phyloP scores from a whole-genome alignment of 2,329 filamentous ascomycete genomes.

The Lecanicillium sp. region DNA sequence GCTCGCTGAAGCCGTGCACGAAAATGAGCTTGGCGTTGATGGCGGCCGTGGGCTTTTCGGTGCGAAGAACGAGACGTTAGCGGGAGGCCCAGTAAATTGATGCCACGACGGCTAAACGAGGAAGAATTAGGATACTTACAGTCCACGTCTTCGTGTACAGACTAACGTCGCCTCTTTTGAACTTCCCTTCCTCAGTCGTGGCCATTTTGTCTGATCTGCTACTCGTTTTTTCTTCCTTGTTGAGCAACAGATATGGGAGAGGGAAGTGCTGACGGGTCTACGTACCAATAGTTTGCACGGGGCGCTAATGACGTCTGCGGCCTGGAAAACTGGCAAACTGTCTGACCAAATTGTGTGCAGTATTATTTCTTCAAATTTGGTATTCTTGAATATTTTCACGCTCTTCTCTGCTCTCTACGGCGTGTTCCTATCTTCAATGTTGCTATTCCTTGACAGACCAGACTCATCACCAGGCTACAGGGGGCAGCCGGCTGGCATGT shows the following conservation, averaged over 20 bases:
- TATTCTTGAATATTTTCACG: too few species aligned
- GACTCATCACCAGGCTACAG: background rate
- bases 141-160: conserved; percentile 55
- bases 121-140: conserved; percentile 32
- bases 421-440: too few species aligned
- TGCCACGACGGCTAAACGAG: background rate
- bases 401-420: too few species aligned
- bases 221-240: background rate
- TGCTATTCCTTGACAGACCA: too few species aligned
- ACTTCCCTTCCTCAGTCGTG: conserved; percentile 44
- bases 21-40: conserved; percentile 69
- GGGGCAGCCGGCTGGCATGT: background rate
- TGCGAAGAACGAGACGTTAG: background rate
- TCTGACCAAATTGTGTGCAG: too few species aligned
- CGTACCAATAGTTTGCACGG: too few species aligned
- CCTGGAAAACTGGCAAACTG: too few species aligned
- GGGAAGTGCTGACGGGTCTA: too few species aligned
- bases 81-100: background rate
- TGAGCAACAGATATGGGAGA: background rate
- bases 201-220: conserved; percentile 25
- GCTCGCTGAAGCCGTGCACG: conserved; percentile 87
- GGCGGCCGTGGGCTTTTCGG: conserved; percentile 44
- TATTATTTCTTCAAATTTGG: too few species aligned
- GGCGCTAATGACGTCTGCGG: too few species aligned
- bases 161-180: conserved; percentile 37